Evolutionary conservation across 2,329 filamentous ascomycete genomes (phyloP).

Genomic region (Botryotinia narcissicola): DNA sequence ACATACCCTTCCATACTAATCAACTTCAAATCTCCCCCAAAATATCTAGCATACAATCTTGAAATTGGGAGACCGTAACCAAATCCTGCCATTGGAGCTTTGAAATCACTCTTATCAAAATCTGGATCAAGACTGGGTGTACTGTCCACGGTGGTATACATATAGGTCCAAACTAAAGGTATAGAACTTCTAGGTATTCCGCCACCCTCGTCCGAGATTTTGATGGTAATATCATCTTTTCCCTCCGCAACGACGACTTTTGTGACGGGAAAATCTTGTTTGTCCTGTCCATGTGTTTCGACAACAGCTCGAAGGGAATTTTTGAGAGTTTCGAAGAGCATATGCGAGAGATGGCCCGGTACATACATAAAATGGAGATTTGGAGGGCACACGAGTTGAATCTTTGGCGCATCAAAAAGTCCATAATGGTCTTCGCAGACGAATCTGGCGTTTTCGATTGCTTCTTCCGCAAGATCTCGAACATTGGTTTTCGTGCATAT

Average conservation of each 20-base stretch:
- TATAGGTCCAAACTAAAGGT: conserved; percentile 99
- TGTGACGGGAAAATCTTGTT: conserved; percentile 92
- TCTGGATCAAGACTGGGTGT: conserved; percentile 94
- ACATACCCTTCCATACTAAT: conserved; percentile 99
- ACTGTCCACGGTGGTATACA: conserved; percentile 98
- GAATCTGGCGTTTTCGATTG: conserved; percentile 98
- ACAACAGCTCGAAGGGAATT: conserved; percentile 97
- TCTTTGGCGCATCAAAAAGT: conserved; percentile 91
- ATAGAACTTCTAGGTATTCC: conserved; percentile 92
- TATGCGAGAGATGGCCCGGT: conserved; percentile 96
- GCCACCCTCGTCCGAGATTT: conserved; percentile 93
- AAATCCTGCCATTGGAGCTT: conserved; percentile 98
- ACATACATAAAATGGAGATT: conserved; percentile 99
- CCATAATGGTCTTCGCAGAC: conserved; percentile 99
- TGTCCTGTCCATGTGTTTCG: conserved; percentile 90
- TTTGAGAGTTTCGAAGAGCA: conserved; percentile 99
- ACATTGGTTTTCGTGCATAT: conserved; percentile 99
- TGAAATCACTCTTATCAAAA: conserved; percentile 99
- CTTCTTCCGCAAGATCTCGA: conserved; percentile 88
- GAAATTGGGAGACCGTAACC: conserved; percentile 97
- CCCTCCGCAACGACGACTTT: conserved; percentile 98
- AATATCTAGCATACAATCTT: conserved; percentile 91
- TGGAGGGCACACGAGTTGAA: conserved; percentile 93
- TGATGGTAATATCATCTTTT: conserved; percentile 98
- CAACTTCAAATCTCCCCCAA: conserved; percentile 93